phyloP scores from a whole-genome alignment of 176 grass and related monocot species.

The Oryza brachyantha region DNA sequence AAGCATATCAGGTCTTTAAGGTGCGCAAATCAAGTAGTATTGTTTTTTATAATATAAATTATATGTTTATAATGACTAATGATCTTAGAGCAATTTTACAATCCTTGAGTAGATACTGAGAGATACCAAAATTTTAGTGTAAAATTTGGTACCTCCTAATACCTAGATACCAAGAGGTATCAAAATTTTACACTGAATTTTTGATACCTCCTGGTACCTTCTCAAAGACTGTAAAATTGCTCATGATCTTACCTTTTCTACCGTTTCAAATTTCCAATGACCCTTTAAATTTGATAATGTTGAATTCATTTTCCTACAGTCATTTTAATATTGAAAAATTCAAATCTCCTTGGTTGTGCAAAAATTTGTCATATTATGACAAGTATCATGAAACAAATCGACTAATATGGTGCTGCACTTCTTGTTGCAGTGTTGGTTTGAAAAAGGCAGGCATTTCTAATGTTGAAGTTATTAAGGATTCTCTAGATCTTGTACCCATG shows the following conservation, averaged over 20 bases:
- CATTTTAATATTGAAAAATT: background rate
- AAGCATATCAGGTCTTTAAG: conserved; percentile 49
- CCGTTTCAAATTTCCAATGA: conserved; percentile 8
- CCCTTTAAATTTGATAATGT: conserved; percentile 14
- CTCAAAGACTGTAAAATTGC: too few relatives aligned
- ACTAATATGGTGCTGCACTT: conserved; percentile 17
- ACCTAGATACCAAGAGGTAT: too few relatives aligned
- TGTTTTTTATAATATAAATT: background rate
- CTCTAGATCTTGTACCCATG: background rate
- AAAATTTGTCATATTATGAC: background rate
- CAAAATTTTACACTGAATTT: too few relatives aligned
- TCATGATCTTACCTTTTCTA: background rate
- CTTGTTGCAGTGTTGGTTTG: conserved; percentile 13
- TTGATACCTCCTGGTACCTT: too few relatives aligned
- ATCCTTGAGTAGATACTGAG: too few relatives aligned
- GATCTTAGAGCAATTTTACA: too few relatives aligned
- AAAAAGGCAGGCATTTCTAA: background rate
- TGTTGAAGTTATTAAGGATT: conserved; percentile 19
- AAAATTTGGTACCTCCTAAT: too few relatives aligned
- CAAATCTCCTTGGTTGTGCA: background rate
- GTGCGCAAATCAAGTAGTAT: conserved; percentile 26
- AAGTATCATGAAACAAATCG: background rate
- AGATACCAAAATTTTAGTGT: too few relatives aligned
- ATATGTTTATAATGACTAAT: background rate
- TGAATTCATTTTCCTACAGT: background rate